These are phyloP conservation scores for Nakazawaea pomicola DNA, from an alignment of 805 yeast species.

Conservation along the genomic window DNA sequence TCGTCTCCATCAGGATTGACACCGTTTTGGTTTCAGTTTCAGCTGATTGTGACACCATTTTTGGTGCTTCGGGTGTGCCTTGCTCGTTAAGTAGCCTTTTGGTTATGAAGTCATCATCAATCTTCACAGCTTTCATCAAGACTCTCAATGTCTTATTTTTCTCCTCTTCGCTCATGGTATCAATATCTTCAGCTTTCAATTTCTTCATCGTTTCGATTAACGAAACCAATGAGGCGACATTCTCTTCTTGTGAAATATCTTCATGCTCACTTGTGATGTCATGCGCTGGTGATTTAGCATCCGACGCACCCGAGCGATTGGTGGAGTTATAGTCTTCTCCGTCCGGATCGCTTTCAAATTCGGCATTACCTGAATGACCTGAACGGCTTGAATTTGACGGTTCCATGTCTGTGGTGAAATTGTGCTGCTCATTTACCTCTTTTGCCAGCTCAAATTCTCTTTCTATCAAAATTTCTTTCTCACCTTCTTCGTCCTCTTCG, in stretches of 20 bases:
- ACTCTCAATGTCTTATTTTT: neutral
- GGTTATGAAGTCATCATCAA: constrained; percentile 1
- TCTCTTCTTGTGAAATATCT: neutral
- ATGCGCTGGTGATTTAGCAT: neutral
- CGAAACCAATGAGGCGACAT: neutral
- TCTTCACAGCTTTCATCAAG: constrained; percentile 1
- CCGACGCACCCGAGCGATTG: no score
- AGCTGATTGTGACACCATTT: no score
- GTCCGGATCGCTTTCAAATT: no score
- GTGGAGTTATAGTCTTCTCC: no score
- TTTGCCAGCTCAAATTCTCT: neutral
- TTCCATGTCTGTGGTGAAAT: no score
- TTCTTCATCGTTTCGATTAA: neutral
- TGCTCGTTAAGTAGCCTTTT: no score
- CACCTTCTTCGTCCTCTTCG: neutral
- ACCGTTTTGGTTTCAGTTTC: neutral
- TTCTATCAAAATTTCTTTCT: neutral
- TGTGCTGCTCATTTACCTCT: neutral
- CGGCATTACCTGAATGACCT: no score
- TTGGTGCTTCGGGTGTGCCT: no score
- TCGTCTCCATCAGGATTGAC: neutral
- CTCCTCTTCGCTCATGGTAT: neutral
- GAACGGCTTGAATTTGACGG: no score
- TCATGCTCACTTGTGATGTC: no score
- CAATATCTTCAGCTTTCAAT: neutral